phyloP scores from a whole-genome alignment of 2,329 filamentous ascomycete genomes.

The Aureobasidium uvarum region DNA sequence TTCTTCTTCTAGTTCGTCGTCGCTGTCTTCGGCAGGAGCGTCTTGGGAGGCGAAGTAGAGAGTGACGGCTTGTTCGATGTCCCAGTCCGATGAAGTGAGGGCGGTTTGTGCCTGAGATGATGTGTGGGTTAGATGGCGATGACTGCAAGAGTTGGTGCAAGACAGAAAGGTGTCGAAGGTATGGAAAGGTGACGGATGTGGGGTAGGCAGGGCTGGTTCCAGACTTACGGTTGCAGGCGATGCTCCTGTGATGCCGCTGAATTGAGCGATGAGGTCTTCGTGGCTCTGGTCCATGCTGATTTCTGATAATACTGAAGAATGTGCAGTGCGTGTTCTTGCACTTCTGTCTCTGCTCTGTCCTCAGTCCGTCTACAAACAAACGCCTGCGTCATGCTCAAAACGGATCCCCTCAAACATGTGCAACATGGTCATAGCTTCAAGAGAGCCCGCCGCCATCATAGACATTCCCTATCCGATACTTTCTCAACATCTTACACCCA shows the following conservation, averaged over 20 bases:
- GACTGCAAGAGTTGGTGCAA: background rate
- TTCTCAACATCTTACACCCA: background rate
- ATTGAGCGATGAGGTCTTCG: constrained; percentile 39
- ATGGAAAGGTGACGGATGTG: constrained; percentile 19
- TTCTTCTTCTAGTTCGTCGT: constrained; percentile 36
- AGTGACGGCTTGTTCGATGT: constrained; percentile 46
- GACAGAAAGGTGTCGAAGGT: constrained; percentile 9
- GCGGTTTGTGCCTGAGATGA: constrained; percentile 45
- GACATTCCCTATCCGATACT: background rate
- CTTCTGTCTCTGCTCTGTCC: background rate
- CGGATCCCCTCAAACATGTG: constrained; percentile 17
- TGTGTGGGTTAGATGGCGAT: background rate
- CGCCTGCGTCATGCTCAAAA: constrained; percentile 16
- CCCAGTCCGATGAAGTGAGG: constrained; percentile 47
- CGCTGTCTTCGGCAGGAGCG: constrained; percentile 35
- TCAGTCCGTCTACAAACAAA: background rate
- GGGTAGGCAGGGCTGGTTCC: background rate
- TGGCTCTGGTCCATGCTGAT: constrained; percentile 36
- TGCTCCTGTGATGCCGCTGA: constrained; percentile 41
- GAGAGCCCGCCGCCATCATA: background rate
- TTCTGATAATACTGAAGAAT: background rate
- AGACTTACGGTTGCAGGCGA: constrained; percentile 37
- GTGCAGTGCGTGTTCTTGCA: background rate
- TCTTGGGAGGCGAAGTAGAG: constrained; percentile 46
- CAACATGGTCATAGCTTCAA: constrained; percentile 20